Percentiles rank a stretch among this genome's conserved stretches.
Conservation (phyloP, 139 green algal species). For the Chlamydomonas eustigma region DNA sequence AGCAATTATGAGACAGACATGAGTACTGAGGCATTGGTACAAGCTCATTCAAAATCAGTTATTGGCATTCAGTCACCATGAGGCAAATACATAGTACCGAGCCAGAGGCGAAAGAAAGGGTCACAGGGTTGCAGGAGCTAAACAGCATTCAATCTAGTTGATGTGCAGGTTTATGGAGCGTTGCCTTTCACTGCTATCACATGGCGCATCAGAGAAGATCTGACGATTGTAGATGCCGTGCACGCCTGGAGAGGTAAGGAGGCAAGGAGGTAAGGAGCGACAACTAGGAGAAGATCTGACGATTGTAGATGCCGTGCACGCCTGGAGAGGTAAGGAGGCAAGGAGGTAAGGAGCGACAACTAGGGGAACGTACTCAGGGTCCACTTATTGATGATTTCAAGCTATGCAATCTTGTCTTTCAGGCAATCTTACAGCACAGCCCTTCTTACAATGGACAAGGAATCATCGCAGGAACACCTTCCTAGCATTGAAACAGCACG, state of each 20-base stretch:
- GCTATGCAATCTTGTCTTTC: not conserved
- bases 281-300: not conserved
- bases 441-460: no score
- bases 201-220: not conserved
- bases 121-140: not conserved
- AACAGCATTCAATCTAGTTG: not conserved
- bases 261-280: not conserved
- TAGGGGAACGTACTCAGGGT: no score
- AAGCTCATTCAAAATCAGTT: not conserved
- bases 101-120: not conserved
- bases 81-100: no score
- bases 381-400: not conserved
- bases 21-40: not conserved
- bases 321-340: not conserved
- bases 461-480: no score
- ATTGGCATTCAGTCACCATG: no score
- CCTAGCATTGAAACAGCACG: not conserved
- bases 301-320: not conserved
- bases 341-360: not conserved
- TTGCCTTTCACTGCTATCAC: not conserved
- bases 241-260: not conserved
- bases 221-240: not conserved
- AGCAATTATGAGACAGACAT: no score
- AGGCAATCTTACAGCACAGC: not conserved
- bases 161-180: not conserved